These are phyloP conservation scores for Vitis cinerea DNA, from an alignment of 164 flowering plant species.

Conservation along the genomic window DNA sequence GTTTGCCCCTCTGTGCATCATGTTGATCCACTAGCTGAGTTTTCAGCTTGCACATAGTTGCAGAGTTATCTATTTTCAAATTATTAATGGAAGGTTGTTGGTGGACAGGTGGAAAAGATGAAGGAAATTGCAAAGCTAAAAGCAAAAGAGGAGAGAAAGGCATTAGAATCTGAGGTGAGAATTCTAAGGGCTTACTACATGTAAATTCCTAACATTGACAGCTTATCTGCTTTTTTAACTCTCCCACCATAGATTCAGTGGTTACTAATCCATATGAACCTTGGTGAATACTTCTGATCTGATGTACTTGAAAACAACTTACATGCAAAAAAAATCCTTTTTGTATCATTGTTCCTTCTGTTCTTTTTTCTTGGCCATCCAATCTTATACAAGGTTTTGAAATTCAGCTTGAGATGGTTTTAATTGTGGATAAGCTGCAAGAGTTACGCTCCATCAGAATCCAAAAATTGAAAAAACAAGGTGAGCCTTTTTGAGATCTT, in stretches of 20 bases:
- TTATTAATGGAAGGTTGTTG: background rate
- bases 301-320: too few relatives aligned
- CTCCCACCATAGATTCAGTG: background rate
- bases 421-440: slow-evolving; percentile 86
- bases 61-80: background rate
- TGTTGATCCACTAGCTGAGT: background rate
- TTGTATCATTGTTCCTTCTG: background rate
- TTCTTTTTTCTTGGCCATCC: slow-evolving; percentile 6
- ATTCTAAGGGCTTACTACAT: background rate
- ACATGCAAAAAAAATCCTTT: background rate
- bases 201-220: background rate
- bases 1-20: background rate
- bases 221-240: background rate
- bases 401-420: slow-evolving; percentile 82
- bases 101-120: slow-evolving; percentile 89
- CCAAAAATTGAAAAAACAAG: slow-evolving; percentile 88
- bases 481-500: slow-evolving; percentile 22
- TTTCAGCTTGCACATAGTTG: background rate
- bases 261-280: background rate
- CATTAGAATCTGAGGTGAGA: slow-evolving; percentile 83
- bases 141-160: slow-evolving; percentile 75
- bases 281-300: background rate
- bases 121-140: slow-evolving; percentile 80
- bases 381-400: slow-evolving; percentile 13
- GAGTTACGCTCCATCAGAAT: slow-evolving; percentile 89